phyloP scores from a whole-genome alignment of 2,329 filamentous ascomycete species.

The Thermoascus crustaceus region DNA sequence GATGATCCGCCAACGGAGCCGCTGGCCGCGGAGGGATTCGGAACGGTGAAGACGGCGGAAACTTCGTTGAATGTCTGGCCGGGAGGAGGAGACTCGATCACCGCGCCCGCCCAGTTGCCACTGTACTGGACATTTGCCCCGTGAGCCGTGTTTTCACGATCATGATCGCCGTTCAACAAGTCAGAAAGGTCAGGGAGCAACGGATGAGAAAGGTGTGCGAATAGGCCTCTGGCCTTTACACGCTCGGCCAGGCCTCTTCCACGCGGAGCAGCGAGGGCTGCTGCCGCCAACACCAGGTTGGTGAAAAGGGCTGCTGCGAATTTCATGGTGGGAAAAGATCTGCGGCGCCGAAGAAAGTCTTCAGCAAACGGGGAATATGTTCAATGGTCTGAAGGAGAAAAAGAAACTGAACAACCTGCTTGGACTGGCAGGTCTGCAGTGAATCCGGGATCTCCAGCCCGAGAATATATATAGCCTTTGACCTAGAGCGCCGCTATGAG shows the following conservation, averaged over 20 bases:
- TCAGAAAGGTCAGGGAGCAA: constrained; percentile 6
- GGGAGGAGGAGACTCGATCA: constrained; percentile 37
- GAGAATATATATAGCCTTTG: too few relatives aligned
- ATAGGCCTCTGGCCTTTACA: constrained; percentile 18
- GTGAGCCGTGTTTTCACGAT: constrained; percentile 15
- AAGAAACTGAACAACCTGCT: too few relatives aligned
- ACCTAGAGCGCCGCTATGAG: too few relatives aligned
- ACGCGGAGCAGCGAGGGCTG: constrained; percentile 21
- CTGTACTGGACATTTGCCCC: constrained; percentile 43
- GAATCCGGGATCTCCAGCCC: too few relatives aligned
- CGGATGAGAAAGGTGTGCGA: constrained; percentile 20
- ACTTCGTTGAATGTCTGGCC: constrained; percentile 42
- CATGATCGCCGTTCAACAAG: not conserved
- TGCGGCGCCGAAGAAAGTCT: not conserved
- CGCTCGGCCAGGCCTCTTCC: constrained; percentile 19
- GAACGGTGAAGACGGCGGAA: constrained; percentile 43
- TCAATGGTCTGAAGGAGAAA: not conserved
- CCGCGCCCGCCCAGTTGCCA: constrained; percentile 53
- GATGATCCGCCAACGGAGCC: constrained; percentile 33
- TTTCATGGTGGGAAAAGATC: constrained; percentile 20
- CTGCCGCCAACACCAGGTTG: constrained; percentile 15
- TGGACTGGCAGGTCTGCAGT: too few relatives aligned
- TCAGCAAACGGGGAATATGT: too few relatives aligned
- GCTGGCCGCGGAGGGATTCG: constrained; percentile 38
- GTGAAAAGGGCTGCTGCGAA: constrained; percentile 15